Conservation (phyloP, 2,329 filamentous ascomycete genomes). For the Colletotrichum brevisporum region DNA sequence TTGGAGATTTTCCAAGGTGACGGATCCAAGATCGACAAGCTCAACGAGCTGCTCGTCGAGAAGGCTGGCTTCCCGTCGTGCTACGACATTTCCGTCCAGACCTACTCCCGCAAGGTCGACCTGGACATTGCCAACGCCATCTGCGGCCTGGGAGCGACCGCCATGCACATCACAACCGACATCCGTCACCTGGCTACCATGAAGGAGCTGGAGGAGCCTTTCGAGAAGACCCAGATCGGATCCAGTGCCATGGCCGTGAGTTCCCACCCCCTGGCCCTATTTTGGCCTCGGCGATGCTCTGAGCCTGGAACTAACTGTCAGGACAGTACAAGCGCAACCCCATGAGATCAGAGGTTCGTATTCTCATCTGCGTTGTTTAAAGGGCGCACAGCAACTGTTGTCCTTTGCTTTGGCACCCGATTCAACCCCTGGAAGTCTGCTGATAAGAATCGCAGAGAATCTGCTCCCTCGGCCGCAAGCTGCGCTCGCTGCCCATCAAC, state of each 20-base stretch:
- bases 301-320: no score
- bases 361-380: no score
- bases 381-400: no score
- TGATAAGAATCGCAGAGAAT: slow-evolving; percentile 57
- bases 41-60: slow-evolving; percentile 69
- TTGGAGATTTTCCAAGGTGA: slow-evolving; percentile 69
- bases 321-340: slow-evolving; percentile 55
- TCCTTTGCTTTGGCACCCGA: no score
- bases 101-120: slow-evolving; percentile 79
- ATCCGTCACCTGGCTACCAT: slow-evolving; percentile 80
- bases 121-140: slow-evolving; percentile 85
- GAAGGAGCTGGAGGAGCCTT: slow-evolving; percentile 90
- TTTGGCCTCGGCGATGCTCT: no score
- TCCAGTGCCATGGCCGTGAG: slow-evolving; percentile 44
- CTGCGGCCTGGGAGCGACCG: slow-evolving; percentile 82
- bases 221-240: slow-evolving; percentile 81
- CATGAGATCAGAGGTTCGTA: slow-evolving; percentile 63
- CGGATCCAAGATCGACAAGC: slow-evolving; percentile 62
- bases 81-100: slow-evolving; percentile 77
- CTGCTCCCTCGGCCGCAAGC: slow-evolving; percentile 43
- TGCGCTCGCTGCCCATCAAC: slow-evolving; percentile 49
- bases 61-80: slow-evolving; percentile 70
- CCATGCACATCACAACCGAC: slow-evolving; percentile 77
- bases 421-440: slow-evolving; percentile 54
- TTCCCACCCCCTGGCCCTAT: no score